Evolutionary conservation across 306 rosid species (phyloP), one percentile per base, ranked within the genome.

Genomic region (Boehmeria nivea): DNA sequence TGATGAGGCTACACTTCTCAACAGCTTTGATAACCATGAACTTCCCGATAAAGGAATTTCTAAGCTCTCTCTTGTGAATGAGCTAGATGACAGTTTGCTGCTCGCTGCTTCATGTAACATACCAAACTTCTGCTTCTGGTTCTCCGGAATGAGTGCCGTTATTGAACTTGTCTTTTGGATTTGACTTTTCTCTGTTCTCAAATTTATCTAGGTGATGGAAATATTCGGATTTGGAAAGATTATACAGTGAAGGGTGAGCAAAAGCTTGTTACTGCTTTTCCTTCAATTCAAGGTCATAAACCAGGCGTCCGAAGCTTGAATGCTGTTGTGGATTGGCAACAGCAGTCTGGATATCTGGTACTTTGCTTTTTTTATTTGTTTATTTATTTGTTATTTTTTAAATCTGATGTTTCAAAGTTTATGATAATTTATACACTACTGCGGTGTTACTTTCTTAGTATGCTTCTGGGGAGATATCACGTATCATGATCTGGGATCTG

Each of bases 291-390:
- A 66, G 94, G 88, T 58, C 89, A 87, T 72, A 87, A 83, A 66
- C 96, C 94, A 58, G 96, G 93, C 10, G 80, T 77, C 64, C 83
- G 90, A 71, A 70, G 81, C 74, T 66, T 75, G 79, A 87, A 93
- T 56, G 90, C 93, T 51, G 94, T 85, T 68, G 99, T 93, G 58
- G 99, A 93, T 76, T 93, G 99, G 99, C 99, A 93, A 61, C 99
- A 93, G 51, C 99, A 85, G 59, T 73, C 84, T 34, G 99, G 99
- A 31, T 93, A 87, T 77, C 83, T 93, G 93, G 99, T 93, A 84
- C 51, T 43, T 45, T 36, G 27, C 27, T 47, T 6, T 16, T 57
- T 27, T 19, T 51, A 24, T 8, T 14, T 36, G 4, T 46, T n/a
- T n/a, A n/a, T n/a, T n/a, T n/a, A n/a, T n/a, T n/a, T n/a, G 10